Base-by-base conservation (phyloP, 2,329 filamentous ascomycete species). In the Hypoxylon sp. region DNA sequence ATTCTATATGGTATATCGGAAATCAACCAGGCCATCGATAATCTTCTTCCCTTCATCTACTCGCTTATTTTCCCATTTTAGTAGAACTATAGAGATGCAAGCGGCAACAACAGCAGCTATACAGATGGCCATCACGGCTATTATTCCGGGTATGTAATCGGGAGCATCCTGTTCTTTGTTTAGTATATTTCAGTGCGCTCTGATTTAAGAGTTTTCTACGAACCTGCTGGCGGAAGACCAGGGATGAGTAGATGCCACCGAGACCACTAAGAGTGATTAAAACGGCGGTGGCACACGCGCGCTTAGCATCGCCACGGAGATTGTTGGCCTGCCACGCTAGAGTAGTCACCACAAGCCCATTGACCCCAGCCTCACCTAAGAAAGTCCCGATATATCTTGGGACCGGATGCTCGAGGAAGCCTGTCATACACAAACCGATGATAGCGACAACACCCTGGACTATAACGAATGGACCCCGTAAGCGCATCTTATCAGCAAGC, bases 301-400 rank as follows among this genome's bases (percentile, higher is more conserved):
- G 66, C 29, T 64, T 71, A 6, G 74, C 74, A 50, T 79, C 70
- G 13, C 74, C 73, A 1, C 77, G 74, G 3, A 80, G 73, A 53
- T 80, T 80, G 67, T 81, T 80, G 5, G 69, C 64, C 17, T 73
- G 71, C 69, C 69, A 72, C 2, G 67, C 78, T 24, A 80, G 71
- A 26, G 76, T 76, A 4, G 75, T 76, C 1, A 76, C 74, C 0
- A 80, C 68, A 29, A 78, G 76, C 2, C 73, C 74, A 47, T 78
- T 78, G 39, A 74, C 74, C 1, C 77, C 77, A 2, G 73, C 73
- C 31, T 78, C 72, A 17, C 75, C 76, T 1, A 80, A 65, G 58
- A 79, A 80, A 8, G 77, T 73, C 8, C 76, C 78, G 59, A 72
- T 50, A 47, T 75, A 75, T 35, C 71, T 61, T 3, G 70, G 64